Conservation (phyloP, 2,329 filamentous ascomycete genomes). For the Aspergillus phoenicis region DNA sequence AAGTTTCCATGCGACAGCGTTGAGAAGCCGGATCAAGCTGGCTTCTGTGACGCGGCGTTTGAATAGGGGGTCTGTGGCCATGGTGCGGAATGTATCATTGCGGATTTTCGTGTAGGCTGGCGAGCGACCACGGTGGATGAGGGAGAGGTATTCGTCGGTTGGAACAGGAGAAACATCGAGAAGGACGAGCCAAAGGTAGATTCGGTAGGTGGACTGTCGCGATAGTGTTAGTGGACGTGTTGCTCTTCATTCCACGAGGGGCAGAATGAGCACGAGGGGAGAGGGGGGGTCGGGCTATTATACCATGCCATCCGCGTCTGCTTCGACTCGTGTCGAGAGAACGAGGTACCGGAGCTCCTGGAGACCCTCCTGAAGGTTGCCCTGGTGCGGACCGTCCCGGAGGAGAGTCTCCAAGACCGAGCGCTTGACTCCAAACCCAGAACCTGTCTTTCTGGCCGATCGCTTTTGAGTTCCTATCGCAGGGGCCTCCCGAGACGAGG, state of each 20-base stretch:
- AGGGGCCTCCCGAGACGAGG: slow-evolving; percentile 48
- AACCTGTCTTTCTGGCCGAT: slow-evolving; percentile 47
- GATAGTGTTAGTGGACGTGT: slow-evolving; percentile 14
- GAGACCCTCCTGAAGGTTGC: slow-evolving; percentile 55
- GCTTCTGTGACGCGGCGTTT: slow-evolving; percentile 93
- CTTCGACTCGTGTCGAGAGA: slow-evolving; percentile 52
- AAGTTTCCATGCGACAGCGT: slow-evolving; percentile 91
- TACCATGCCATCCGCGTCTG: slow-evolving; percentile 58
- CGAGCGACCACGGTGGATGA: slow-evolving; percentile 90
- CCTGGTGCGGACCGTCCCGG: slow-evolving; percentile 75
- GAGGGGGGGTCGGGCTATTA: slow-evolving; percentile 15
- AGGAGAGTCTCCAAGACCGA: slow-evolving; percentile 71
- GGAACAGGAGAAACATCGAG: slow-evolving; percentile 82
- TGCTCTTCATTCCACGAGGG: neutral
- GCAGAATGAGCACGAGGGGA: neutral
- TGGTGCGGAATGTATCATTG: slow-evolving; percentile 95
- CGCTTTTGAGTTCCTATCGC: slow-evolving; percentile 34
- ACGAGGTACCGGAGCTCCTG: slow-evolving; percentile 53
- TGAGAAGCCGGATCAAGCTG: slow-evolving; percentile 88
- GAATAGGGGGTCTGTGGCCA: slow-evolving; percentile 96
- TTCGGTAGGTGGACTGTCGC: slow-evolving; percentile 79
- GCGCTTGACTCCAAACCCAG: slow-evolving; percentile 49
- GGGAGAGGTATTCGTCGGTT: slow-evolving; percentile 84
- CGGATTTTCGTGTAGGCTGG: slow-evolving; percentile 96
- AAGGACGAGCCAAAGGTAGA: slow-evolving; percentile 95